Evolutionary conservation across 768 basidiomycete genomes (phyloP), one percentile per base, ranked within the genome.

Genomic region (Pulveroboletus ravenelii): DNA sequence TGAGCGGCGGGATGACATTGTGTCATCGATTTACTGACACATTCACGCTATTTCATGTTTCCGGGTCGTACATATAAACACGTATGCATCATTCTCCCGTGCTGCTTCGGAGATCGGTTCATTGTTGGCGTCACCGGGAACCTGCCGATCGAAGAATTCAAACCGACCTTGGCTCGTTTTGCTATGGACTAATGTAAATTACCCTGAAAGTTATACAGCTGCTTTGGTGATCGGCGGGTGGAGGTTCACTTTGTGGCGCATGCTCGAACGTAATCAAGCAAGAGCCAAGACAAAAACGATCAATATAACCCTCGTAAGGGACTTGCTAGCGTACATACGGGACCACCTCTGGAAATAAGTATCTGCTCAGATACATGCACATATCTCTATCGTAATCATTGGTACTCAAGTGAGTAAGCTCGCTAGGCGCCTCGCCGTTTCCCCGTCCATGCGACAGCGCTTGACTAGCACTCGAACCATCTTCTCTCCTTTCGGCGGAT

Each of bases 401-500:
- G 29, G n/a, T 17, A 5, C 17, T 13, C 17, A 35, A 18, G 45
- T 15, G 17, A 66, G 48, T 29, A 56, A 37, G 23, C 27, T 36
- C 6, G 61, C 57, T 41, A 67, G 39, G 18, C 53, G 54, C 46
- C 29, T 58, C 6, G 65, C 65, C 1, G 60, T 59, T 29, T 69
- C 65, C 3, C 43, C 56, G 31, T 68, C 58, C 58, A 67, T 53
- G 36, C 58, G 57, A 39, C 67, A 67, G 31, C 65, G 67, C 47
- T 53, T 67, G 48, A 58, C 44, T 36, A 67, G 42, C 9, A 48
- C 47, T 29, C 56, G 55, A 20, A 56, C 55, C 52, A 67, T 53
- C 31, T 48, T 64, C 37, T 69, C 67, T 23, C 55, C 61, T 30
- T 45, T 62, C 1, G 65, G 54, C 6, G 64, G 60, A 23, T 53